These are phyloP conservation scores for Pyrenula massariospora DNA, from an alignment of 495 filamentous ascomycete species.

Conservation along the genomic window DNA sequence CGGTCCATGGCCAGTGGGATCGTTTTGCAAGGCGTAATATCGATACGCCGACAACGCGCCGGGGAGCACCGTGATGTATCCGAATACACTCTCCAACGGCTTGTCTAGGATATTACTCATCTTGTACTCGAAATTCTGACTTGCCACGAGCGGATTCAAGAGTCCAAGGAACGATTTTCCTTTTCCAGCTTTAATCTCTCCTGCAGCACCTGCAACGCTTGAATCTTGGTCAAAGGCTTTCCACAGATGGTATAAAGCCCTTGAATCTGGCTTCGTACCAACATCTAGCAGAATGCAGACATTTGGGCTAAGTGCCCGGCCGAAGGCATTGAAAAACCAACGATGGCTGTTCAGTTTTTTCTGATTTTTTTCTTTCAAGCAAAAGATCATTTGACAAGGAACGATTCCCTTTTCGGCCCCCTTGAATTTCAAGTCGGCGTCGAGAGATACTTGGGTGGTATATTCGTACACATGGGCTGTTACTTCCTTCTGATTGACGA, in stretches of 20 bases:
- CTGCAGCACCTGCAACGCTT: conserved; percentile 89
- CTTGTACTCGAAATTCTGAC: conserved; percentile 99
- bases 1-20: conserved; percentile 88
- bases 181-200: conserved; percentile 94
- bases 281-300: conserved; percentile 96
- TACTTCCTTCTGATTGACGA: conserved; percentile 81
- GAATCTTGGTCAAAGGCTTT: conserved; percentile 98
- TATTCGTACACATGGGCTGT: conserved; percentile 96
- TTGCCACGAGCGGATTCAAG: conserved; percentile 88
- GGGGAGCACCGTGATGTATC: conserved; percentile 93
- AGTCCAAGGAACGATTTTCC: conserved; percentile 72
- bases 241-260: conserved; percentile 94
- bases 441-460: conserved; percentile 93
- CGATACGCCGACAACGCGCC: conserved; percentile 92
- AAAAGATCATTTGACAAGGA: conserved; percentile 98
- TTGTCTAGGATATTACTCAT: conserved; percentile 99
- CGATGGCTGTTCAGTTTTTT: conserved; percentile 98
- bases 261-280: conserved; percentile 77
- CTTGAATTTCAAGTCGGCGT: conserved; percentile 94
- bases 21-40: conserved; percentile 95
- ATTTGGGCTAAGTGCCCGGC: conserved; percentile 83
- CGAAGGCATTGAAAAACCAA: conserved; percentile 99
- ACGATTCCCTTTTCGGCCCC: conserved; percentile 98
- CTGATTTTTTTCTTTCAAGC: conserved; percentile 93
- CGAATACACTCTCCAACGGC: conserved; percentile 92